Conservation (phyloP, 2,329 filamentous ascomycete genomes). For the Alternaria hordeiaustralica region DNA sequence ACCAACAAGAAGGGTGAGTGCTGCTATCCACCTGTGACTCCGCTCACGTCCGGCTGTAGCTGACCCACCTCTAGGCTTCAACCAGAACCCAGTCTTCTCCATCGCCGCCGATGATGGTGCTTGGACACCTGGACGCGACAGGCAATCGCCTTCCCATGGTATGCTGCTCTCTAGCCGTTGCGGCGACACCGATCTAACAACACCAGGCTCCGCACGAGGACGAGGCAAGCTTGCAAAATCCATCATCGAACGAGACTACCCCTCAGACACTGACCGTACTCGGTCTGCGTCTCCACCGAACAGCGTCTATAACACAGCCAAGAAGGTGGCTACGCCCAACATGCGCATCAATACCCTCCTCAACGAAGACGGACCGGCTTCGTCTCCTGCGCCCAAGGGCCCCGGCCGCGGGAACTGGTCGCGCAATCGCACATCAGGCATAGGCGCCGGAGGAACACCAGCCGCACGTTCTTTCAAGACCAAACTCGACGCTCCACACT, state of each 20-base stretch:
- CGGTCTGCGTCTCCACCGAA: slow-evolving; percentile 53
- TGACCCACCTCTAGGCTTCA: slow-evolving; percentile 40
- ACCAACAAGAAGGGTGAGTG: slow-evolving; percentile 55
- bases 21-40: not conserved
- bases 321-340: slow-evolving; percentile 47
- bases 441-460: slow-evolving; percentile 13
- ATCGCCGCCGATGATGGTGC: slow-evolving; percentile 50
- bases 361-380: slow-evolving; percentile 50
- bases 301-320: slow-evolving; percentile 48
- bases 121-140: slow-evolving; percentile 48
- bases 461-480: slow-evolving; percentile 44
- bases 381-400: slow-evolving; percentile 50
- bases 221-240: slow-evolving; percentile 45
- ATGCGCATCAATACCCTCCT: slow-evolving; percentile 59
- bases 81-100: slow-evolving; percentile 51
- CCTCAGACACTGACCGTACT: slow-evolving; percentile 56
- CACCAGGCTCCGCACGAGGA: slow-evolving; percentile 44
- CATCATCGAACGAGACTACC: slow-evolving; percentile 45
- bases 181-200: not conserved
- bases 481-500: slow-evolving; percentile 39
- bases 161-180: slow-evolving; percentile 7
- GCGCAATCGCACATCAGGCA: slow-evolving; percentile 40
- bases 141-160: slow-evolving; percentile 50
- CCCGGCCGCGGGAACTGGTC: slow-evolving; percentile 59
- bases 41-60: not conserved